These are phyloP conservation scores for Tetraselmis striata DNA, from an alignment of 139 green algal genomes.

Conservation along the genomic window DNA sequence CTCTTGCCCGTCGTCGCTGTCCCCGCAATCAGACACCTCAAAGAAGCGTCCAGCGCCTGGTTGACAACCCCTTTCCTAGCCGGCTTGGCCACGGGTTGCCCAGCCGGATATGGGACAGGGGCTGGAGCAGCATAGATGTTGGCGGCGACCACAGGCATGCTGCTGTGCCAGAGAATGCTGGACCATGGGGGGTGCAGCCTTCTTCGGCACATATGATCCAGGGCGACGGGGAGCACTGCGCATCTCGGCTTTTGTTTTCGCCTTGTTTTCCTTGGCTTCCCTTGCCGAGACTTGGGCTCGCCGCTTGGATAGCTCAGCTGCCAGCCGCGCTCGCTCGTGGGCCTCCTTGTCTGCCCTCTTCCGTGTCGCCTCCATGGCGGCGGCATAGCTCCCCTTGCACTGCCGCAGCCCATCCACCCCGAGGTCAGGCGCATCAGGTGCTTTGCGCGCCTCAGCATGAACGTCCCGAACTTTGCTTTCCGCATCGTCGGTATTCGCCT, in stretches of 20 bases:
- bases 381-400: background rate
- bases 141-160: too few relatives aligned
- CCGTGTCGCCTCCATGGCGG: background rate
- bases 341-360: background rate
- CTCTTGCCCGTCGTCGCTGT: background rate
- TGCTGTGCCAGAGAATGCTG: too few relatives aligned
- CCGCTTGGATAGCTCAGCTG: background rate
- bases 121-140: too few relatives aligned
- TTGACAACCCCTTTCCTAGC: background rate
- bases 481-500: too few relatives aligned
- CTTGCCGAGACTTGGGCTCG: background rate
- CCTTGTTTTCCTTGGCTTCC: background rate
- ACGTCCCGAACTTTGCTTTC: too few relatives aligned
- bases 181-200: background rate
- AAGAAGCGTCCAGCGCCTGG: background rate
- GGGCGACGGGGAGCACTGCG: too few relatives aligned
- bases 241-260: background rate
- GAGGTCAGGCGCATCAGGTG: background rate
- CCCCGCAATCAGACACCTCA: background rate
- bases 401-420: background rate
- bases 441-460: background rate
- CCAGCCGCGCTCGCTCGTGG: background rate
- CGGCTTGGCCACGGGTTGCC: background rate
- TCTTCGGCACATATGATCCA: background rate
- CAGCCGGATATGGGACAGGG: background rate